A percentile compares a stretch with the other conserved stretches of the same genome.
These are phyloP conservation scores for Dissoconium aciculare DNA, from an alignment of 2,329 filamentous ascomycete genomes.

Conservation along the genomic window DNA sequence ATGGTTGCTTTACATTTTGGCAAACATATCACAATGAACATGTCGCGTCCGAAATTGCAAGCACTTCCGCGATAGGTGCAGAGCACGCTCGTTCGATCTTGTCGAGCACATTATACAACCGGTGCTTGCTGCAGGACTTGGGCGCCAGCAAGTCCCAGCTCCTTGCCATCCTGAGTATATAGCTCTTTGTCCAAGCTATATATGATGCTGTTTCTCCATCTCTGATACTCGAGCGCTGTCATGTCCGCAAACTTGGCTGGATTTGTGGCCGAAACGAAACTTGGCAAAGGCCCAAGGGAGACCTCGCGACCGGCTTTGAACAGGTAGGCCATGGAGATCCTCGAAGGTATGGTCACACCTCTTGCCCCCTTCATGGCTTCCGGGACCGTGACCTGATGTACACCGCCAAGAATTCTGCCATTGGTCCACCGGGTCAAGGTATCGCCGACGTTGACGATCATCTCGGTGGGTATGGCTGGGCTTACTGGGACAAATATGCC, in stretches of 20 bases:
- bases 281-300: slow-evolving; percentile 5
- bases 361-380: neutral
- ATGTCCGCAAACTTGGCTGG: slow-evolving; percentile 4
- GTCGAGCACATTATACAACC: no score
- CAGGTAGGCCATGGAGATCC: slow-evolving; percentile 9
- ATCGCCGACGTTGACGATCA: slow-evolving; percentile 8
- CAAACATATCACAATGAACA: no score
- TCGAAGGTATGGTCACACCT: slow-evolving; percentile 3
- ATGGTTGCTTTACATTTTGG: no score
- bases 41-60: no score
- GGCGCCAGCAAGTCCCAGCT: no score
- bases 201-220: no score
- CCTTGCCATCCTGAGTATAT: no score
- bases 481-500: slow-evolving; percentile 21
- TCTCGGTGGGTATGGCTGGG: no score
- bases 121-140: no score
- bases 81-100: no score
- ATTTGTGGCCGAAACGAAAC: slow-evolving; percentile 4
- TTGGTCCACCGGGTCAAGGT: slow-evolving; percentile 9
- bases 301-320: slow-evolving; percentile 7
- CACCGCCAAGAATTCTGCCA: slow-evolving; percentile 5
- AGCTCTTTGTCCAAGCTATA: no score
- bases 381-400: slow-evolving; percentile 7
- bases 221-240: slow-evolving; percentile 2
- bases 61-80: no score